These are phyloP conservation scores for Castanopsis chinensis DNA, from an alignment of 306 rosid genomes.

Conservation along the genomic window DNA sequence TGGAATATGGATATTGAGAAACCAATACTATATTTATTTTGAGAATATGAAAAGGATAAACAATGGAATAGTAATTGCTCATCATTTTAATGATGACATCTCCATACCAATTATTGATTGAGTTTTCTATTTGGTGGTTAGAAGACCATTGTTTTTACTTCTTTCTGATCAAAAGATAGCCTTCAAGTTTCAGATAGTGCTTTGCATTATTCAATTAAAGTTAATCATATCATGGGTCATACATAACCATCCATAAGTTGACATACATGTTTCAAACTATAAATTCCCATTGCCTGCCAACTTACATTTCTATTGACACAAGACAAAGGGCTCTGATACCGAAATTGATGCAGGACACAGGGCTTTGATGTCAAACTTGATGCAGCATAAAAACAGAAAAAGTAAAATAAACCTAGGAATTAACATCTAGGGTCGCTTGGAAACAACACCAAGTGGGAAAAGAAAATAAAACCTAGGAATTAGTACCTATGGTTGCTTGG, in stretches of 20 bases:
- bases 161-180: neutral
- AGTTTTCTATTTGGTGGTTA: neutral
- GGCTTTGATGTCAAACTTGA: too few species aligned
- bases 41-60: conserved; percentile 9
- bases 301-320: neutral
- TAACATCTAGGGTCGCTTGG: too few species aligned
- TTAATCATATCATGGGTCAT: neutral
- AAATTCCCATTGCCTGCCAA: neutral
- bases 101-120: neutral
- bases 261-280: neutral
- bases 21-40: neutral
- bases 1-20: neutral
- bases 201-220: neutral
- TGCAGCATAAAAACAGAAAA: too few species aligned
- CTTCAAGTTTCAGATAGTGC: neutral
- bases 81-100: neutral
- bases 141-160: neutral
- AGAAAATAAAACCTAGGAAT: too few species aligned
- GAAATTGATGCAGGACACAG: too few species aligned
- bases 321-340: too few species aligned
- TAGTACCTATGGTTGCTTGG: too few species aligned
- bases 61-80: neutral
- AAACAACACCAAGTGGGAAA: too few species aligned
- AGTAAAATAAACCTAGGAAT: too few species aligned
- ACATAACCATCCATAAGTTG: neutral